These are phyloP conservation scores for Umbelopsis vinacea DNA, from an alignment of 192 early-diverging fungal genomes.

Conservation along the genomic window DNA sequence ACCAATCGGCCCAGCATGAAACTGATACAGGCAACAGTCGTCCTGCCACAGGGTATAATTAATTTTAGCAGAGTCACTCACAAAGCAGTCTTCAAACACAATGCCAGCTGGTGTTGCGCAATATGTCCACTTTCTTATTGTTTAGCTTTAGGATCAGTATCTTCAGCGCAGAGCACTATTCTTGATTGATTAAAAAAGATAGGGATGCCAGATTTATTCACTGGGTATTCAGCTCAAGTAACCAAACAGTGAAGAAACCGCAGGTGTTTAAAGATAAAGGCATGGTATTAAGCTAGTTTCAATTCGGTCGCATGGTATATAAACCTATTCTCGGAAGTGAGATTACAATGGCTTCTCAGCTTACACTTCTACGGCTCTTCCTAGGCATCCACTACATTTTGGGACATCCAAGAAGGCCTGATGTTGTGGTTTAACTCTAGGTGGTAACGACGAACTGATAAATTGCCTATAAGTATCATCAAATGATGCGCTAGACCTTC, in stretches of 20 bases:
- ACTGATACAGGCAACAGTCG: neutral
- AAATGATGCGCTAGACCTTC: slow-evolving; percentile 1
- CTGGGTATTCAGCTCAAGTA: no score
- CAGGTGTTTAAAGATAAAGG: no score
- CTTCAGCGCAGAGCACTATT: no score
- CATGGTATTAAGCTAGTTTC: no score
- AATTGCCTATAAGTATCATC: neutral
- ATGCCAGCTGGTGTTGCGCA: no score
- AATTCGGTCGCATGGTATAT: no score
- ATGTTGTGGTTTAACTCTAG: slow-evolving; percentile 8
- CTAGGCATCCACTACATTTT: slow-evolving; percentile 30
- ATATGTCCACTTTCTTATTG: no score
- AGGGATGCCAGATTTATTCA: no score
- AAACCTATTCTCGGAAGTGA: neutral
- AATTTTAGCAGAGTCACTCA: neutral
- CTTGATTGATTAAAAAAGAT: no score
- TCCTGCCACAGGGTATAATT: slow-evolving; percentile 11
- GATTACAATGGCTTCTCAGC: neutral
- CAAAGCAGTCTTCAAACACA: no score
- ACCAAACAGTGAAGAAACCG: no score
- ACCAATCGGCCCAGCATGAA: neutral
- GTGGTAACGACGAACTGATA: neutral
- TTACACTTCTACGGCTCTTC: slow-evolving; percentile 23
- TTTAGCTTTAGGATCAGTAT: no score
- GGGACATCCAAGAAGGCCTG: slow-evolving; percentile 26